These are phyloP conservation scores for Arachnopeziza araneosa DNA, from an alignment of 2,329 filamentous ascomycete genomes.

Conservation along the genomic window DNA sequence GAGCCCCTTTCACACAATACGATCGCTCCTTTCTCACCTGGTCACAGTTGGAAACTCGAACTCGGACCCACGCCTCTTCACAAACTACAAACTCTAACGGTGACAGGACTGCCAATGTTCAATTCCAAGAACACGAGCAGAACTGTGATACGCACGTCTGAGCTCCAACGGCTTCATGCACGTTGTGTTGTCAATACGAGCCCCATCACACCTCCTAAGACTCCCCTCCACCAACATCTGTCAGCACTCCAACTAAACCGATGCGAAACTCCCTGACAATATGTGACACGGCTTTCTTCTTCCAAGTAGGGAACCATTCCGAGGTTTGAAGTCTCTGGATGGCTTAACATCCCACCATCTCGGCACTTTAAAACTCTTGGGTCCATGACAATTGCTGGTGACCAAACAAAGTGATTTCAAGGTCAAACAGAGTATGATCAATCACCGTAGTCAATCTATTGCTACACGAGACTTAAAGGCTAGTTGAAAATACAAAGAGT, in stretches of 20 bases:
- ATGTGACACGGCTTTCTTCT: background rate
- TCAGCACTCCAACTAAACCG: background rate
- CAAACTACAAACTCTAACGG: background rate
- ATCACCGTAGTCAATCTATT: background rate
- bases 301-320: background rate
- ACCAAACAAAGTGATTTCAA: background rate
- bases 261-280: background rate
- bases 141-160: background rate
- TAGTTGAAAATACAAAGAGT: background rate
- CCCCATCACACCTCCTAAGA: background rate
- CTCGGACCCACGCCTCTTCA: too few relatives aligned
- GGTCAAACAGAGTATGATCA: too few relatives aligned
- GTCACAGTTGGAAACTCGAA: too few relatives aligned
- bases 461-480: background rate
- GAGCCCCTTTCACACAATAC: background rate
- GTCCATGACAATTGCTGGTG: background rate
- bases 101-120: background rate
- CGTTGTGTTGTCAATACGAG: conserved; percentile 10
- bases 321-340: background rate
- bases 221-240: background rate
- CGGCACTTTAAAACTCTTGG: background rate
- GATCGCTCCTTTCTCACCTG: too few relatives aligned
- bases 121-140: background rate
- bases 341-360: background rate
- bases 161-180: conserved; percentile 1